phyloP scores from a whole-genome alignment of 2,329 filamentous ascomycete species.

The Diaporthe caulivora region DNA sequence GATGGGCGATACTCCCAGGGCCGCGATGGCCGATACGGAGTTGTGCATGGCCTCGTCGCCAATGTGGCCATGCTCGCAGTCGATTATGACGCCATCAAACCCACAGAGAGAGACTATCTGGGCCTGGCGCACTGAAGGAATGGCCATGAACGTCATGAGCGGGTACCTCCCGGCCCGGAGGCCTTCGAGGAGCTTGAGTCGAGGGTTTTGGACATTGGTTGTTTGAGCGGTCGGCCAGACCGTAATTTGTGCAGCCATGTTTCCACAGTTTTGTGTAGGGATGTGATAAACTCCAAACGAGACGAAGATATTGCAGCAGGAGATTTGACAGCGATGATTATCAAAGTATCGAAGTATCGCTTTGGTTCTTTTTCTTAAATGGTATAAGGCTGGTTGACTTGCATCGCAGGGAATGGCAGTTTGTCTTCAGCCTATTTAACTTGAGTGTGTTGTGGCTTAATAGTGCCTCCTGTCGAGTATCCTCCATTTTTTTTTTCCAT shows the following conservation, averaged over 20 bases:
- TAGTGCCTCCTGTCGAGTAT: background rate
- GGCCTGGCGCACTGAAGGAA: conserved; percentile 60
- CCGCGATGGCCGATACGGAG: conserved; percentile 42
- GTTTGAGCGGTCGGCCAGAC: conserved; percentile 47
- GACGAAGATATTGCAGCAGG: background rate
- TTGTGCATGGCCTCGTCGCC: conserved; percentile 44
- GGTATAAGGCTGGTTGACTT: background rate
- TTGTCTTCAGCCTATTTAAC: conserved; percentile 19
- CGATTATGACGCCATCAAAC: conserved; percentile 59
- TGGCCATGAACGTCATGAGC: conserved; percentile 62
- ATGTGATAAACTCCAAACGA: background rate
- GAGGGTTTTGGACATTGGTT: conserved; percentile 54
- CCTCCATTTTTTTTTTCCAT: background rate
- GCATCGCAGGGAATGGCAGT: background rate
- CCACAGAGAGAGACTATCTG: conserved; percentile 63
- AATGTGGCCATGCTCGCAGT: conserved; percentile 45
- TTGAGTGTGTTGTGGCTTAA: background rate
- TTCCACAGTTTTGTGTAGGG: conserved; percentile 21
- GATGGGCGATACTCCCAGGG: conserved; percentile 42
- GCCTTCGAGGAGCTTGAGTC: conserved; percentile 58
- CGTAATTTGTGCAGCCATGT: conserved; percentile 16
- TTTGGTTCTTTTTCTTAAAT: background rate
- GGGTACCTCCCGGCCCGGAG: conserved; percentile 54
- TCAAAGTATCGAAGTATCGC: background rate
- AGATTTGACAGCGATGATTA: background rate